Evolutionary conservation across 352 stramenopile genomes (phyloP), one percentile per base, ranked within the genome.

Genomic region (Pythium insidiosum): DNA sequence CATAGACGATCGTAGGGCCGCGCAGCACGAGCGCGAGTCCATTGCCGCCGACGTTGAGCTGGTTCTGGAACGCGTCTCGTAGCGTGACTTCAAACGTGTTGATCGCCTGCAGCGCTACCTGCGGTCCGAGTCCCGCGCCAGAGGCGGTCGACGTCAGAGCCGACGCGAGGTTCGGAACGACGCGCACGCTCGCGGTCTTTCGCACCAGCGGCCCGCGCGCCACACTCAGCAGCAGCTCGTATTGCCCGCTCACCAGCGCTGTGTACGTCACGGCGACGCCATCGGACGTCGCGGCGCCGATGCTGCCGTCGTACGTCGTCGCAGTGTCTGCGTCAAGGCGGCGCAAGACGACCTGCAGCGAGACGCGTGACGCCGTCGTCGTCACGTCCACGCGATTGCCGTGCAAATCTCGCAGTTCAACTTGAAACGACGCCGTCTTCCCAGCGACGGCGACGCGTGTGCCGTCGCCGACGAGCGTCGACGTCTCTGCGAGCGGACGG

Each of bases 381-480:
- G 28, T 33, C 28, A 15, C 28, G 9, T 33, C 28, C 28, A 54
- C 36, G 9, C 23, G 52, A 21, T 60, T 60, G 5, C 9, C 12
- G 20, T 54, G n/a, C 25, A 54, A 5, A 24, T 60, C 52, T 2
- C 52, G 52, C n/a, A 60, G 28, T 18, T 60, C 52, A 2, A 60
- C 44, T 6, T 33, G 22, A 36, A 60, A 60, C 2, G 13, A 36
- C 0, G 45, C 20, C 4, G 15, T 11, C 0, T 46, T 28, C 5
- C 52, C 45, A 10, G 52, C 52, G 9, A 42, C 22, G 1, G 52
- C 44, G 0, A 13, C 35, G 0, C 23, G 13, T n/a, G 43, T 30
- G 6, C 45, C 52, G 18, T 54, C 39, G 2, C 52, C 45, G 5
- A 53, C 18, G 2, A 60, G 16, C 9, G 52, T 60, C 1, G 52